These are phyloP conservation scores for Grosmannia huntii DNA, from an alignment of 2,329 filamentous ascomycete genomes.

Conservation along the genomic window DNA sequence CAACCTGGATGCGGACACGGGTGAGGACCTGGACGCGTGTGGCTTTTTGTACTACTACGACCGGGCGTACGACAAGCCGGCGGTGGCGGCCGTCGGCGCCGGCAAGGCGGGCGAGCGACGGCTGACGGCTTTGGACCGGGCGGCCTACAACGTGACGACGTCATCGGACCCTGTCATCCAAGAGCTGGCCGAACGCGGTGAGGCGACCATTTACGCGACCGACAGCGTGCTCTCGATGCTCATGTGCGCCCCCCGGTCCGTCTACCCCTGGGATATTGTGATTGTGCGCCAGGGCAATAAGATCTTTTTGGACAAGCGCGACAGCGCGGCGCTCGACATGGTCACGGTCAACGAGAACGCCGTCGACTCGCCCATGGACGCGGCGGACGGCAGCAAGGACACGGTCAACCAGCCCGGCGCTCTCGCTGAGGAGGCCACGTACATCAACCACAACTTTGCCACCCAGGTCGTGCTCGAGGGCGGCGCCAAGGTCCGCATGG, in stretches of 20 bases:
- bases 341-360: slow-evolving; percentile 99
- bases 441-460: slow-evolving; percentile 99
- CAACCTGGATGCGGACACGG: slow-evolving; percentile 87
- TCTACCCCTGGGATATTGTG: slow-evolving; percentile 97
- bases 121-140: slow-evolving; percentile 79
- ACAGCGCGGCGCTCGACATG: slow-evolving; percentile 88
- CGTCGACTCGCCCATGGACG: slow-evolving; percentile 83
- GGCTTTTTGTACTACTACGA: slow-evolving; percentile 99
- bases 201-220: slow-evolving; percentile 93
- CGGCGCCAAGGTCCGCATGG: slow-evolving; percentile 69
- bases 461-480: slow-evolving; percentile 88
- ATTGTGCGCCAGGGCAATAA: slow-evolving; percentile 89
- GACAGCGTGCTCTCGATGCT: slow-evolving; percentile 98
- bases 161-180: slow-evolving; percentile 94
- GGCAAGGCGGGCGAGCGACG: slow-evolving; percentile 72
- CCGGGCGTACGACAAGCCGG: slow-evolving; percentile 83
- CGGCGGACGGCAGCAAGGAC: slow-evolving; percentile 86
- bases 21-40: slow-evolving; percentile 89
- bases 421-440: slow-evolving; percentile 91
- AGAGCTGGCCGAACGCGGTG: slow-evolving; percentile 88
- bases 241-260: slow-evolving; percentile 93
- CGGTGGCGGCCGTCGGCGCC: slow-evolving; percentile 33
- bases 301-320: slow-evolving; percentile 97
- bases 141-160: slow-evolving; percentile 95
- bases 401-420: slow-evolving; percentile 86